These are phyloP conservation scores for Cutaneotrichosporon daszewskae DNA, from an alignment of 1,284 basidiomycete species.

Conservation along the genomic window DNA sequence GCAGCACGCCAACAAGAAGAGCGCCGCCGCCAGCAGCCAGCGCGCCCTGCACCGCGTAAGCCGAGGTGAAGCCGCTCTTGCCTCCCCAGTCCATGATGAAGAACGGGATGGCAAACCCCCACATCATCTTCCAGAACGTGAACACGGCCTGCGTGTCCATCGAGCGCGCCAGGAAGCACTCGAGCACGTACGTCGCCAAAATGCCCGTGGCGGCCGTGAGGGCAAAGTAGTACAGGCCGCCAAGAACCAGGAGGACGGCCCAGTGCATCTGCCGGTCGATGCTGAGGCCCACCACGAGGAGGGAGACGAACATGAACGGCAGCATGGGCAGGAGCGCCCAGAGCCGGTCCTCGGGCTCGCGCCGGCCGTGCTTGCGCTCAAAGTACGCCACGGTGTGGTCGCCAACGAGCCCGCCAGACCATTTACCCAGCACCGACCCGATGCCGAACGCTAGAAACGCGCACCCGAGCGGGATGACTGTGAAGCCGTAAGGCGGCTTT, in stretches of 20 bases:
- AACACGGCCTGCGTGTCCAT: conserved; percentile 44
- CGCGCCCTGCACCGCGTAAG: conserved; percentile 34
- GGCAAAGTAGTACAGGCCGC: conserved; percentile 38
- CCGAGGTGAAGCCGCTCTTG: conserved; percentile 22
- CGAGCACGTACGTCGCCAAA: conserved; percentile 38
- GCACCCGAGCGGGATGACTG: conserved; percentile 30
- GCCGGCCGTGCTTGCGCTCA: conserved; percentile 26
- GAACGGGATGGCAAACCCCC: conserved; percentile 43
- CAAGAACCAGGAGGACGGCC: conserved; percentile 40
- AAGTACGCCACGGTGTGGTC: conserved; percentile 35
- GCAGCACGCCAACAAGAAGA: conserved; percentile 13
- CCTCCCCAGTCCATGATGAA: conserved; percentile 39
- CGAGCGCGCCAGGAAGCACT: conserved; percentile 32
- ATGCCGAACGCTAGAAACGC: conserved; percentile 40
- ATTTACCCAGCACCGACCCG: conserved; percentile 40
- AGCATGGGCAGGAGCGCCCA: conserved; percentile 27
- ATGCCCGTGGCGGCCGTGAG: conserved; percentile 26
- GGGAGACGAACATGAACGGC: conserved; percentile 32
- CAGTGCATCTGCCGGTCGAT: conserved; percentile 32
- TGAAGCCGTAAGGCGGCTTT: conserved; percentile 38
- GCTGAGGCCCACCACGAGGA: conserved; percentile 35
- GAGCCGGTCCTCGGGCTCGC: conserved; percentile 44
- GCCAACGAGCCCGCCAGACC: conserved; percentile 35
- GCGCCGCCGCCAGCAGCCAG: conserved; percentile 25
- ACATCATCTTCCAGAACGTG: conserved; percentile 45